Base-by-base conservation (phyloP, 2,329 filamentous ascomycete genomes). In the Tolypocladium nubicola region DNA sequence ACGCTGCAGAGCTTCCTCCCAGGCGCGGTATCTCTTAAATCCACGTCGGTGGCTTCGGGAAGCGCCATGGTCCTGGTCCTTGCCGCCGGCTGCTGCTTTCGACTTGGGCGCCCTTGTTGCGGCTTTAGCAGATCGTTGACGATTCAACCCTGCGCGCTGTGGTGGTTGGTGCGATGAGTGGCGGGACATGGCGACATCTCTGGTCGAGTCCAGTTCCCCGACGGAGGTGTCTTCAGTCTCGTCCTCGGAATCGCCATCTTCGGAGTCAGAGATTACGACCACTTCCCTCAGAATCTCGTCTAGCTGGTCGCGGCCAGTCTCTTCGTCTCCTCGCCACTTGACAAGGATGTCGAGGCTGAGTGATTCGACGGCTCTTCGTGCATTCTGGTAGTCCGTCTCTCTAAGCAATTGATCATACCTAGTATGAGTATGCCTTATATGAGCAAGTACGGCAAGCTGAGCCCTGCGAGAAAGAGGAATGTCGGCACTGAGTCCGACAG, bases 321-420 rank as follows among this genome's bases (percentile, higher is more conserved):
- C 84, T 68, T 87, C 84, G 63, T 87, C 84, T 57, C 84, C 84
- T 73, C 84, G 83, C 84, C 84, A 87, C 79, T 86, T 86, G 75
- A 86, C 80, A 68, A 87, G 79, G 56, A 83, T 75, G 62, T 86
- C 84, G 52, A 87, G 73, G 61, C 84, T 87, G 16, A 83, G 72
- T 38, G 76, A 70, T 63, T 86, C 82, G 50, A 86, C 83, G 45
- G 78, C 77, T 70, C 79, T 85, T 60, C 84, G 76, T 55, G 84
- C 83, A 64, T 82, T 82, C 54, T 75, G 71, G 75, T 82, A 86
- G 21, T 71, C 74, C 6, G 81, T 82, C 64, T 86, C 80, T 63
- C 69, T 78, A 19, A 86, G 71, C 21, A 87, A 72, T 58, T 79
- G 68, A 65, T 87, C 84, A 71, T 87, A 87, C 63, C 81, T 77